Conservation (phyloP, 345 rosid species). For the Boechera retrofracta region DNA sequence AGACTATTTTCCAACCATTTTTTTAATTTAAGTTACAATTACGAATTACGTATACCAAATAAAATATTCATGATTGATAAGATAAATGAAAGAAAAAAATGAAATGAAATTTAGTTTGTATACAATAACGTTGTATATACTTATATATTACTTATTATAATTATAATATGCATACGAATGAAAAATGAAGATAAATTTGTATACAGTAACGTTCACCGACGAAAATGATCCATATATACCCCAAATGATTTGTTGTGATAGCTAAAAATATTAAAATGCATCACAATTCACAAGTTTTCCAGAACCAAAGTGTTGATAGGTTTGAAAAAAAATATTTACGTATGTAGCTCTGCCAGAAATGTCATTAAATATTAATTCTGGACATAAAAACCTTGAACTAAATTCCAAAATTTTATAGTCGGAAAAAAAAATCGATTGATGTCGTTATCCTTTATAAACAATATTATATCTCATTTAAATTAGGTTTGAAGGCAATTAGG, state of each 20-base stretch:
- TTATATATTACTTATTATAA: background rate
- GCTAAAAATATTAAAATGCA: background rate
- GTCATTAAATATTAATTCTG: background rate
- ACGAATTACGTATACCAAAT: background rate
- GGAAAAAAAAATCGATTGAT: background rate
- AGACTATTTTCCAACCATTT: background rate
- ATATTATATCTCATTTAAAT: conserved; percentile 5
- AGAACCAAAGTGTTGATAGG: background rate
- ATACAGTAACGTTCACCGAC: conserved; percentile 6
- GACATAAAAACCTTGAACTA: background rate
- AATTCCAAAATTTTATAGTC: background rate
- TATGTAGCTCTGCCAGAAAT: background rate
- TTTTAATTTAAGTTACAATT: too few relatives aligned
- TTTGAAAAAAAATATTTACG: background rate
- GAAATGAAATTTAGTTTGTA: too few relatives aligned
- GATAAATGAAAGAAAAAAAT: too few relatives aligned
- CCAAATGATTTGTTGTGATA: conserved; percentile 7
- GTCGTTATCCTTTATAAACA: background rate
- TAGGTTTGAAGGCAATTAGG: conserved; percentile 37
- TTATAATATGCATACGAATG: background rate
- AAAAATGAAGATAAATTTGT: background rate
- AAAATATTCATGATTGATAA: background rate
- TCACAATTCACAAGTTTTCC: background rate
- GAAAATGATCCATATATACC: background rate
- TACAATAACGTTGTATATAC: background rate